These are phyloP conservation scores for Cairneyella variabilis DNA, from an alignment of 495 filamentous ascomycete species.

Conservation along the genomic window DNA sequence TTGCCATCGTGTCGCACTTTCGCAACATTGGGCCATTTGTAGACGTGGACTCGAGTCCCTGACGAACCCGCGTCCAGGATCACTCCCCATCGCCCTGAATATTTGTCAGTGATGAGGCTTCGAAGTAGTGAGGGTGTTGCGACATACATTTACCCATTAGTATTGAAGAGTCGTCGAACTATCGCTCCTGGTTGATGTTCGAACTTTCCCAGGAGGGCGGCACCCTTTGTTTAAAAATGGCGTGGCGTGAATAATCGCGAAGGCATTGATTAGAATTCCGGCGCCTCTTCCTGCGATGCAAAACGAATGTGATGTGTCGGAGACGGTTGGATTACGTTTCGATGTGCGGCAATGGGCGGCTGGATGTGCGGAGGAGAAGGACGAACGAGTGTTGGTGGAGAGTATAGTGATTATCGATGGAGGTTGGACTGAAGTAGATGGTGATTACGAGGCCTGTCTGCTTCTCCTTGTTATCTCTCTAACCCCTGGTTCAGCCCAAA, in stretches of 20 bases:
- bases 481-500: too few relatives aligned
- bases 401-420: too few relatives aligned
- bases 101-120: not conserved
- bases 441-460: too few relatives aligned
- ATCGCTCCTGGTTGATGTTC: conserved; percentile 1
- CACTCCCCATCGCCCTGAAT: conserved; percentile 52
- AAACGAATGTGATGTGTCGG: conserved; percentile 18
- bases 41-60: conserved; percentile 90
- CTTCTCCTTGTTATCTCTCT: too few relatives aligned
- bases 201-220: conserved; percentile 1
- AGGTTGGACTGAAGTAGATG: too few relatives aligned
- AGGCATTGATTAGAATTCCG: conserved; percentile 14
- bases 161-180: not conserved
- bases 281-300: not conserved
- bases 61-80: conserved; percentile 63
- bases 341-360: too few relatives aligned
- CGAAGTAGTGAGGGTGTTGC: not conserved
- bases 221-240: conserved; percentile 10
- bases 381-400: too few relatives aligned
- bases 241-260: conserved; percentile 15
- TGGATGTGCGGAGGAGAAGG: too few relatives aligned
- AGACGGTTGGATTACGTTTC: too few relatives aligned
- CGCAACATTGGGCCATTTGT: conserved; percentile 79
- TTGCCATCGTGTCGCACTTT: conserved; percentile 60
- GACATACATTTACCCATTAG: conserved; percentile 30